Base-by-base conservation (phyloP, 345 rosid genomes). In the Arabis alpina region DNA sequence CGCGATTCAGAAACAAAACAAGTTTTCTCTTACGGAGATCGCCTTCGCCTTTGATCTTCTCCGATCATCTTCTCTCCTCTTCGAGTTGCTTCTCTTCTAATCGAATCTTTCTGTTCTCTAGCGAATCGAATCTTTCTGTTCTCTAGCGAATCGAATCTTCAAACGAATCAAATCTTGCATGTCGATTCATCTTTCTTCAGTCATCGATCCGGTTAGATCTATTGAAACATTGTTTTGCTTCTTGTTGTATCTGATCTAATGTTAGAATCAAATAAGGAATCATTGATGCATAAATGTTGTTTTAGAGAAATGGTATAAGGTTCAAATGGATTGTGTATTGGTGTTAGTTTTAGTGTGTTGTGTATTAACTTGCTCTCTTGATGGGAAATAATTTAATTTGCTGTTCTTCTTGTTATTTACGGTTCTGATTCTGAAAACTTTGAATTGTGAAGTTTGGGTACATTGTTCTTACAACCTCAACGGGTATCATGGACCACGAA, bases 401-500 rank as follows among this genome's bases (percentile, higher is more conserved):
- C 24, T 16, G 55, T 61, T 54, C 0, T 4, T 52, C 63, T 19
- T 28, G n/a, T 5, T 0, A 0, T 19, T n/a, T 4, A 4, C 34
- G 13, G 1, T 50, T 13, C 32, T 15, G 37, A 2, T 2, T 16
- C 6, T 3, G n/a, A 24, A 19, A 36, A 25, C 6, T 10, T 43
- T 58, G 57, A 36, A 61, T 63, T 44, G 2, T 61, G 53, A 76
- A 88, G 92, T 88, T 88, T 64, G 95, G 95, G 3, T 88, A 83
- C 60, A 88, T 88, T 23, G 92, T 88, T 71, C 75, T 89, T 66
- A 89, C 95, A 10, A 89, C 95, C 61, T 89, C 95, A 0, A 88
- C 92, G 1, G 95, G 95, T 28, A 86, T 89, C 66, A 89, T 89
- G 95, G 95, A 89, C 74, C 95, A 89, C 13, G 95, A 89, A 74